Conservation (phyloP, 73 alveolate genomes). For the Uronychia setigera region DNA sequence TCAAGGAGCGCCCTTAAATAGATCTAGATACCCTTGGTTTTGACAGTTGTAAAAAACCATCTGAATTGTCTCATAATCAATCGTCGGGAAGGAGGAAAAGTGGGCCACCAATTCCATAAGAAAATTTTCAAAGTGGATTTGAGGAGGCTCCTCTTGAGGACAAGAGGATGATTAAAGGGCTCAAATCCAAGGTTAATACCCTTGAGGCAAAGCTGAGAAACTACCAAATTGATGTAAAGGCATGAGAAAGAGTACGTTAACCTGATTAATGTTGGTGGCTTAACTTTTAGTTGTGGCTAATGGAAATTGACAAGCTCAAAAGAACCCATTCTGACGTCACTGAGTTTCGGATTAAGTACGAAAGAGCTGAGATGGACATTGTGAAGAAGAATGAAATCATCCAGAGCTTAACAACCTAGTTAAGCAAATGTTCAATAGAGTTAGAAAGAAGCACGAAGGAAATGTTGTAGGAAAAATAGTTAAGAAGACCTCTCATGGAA, state of each 20-base stretch:
- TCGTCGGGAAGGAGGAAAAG: too few relatives aligned
- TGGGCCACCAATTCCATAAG: neutral
- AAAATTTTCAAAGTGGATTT: neutral
- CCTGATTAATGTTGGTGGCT: neutral
- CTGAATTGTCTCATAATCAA: too few relatives aligned
- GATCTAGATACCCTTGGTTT: neutral
- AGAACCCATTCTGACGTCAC: neutral
- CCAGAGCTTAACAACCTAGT: neutral
- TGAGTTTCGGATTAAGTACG: neutral
- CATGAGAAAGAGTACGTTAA: neutral
- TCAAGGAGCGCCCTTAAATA: neutral
- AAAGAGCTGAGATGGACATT: neutral
- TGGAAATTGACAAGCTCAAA: neutral
- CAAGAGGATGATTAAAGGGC: neutral
- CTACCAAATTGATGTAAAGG: neutral
- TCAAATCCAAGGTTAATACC: neutral
- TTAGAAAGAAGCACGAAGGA: neutral
- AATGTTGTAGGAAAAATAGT: neutral
- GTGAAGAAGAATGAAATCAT: neutral
- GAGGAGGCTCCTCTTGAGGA: conserved; percentile 1
- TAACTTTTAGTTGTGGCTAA: neutral
- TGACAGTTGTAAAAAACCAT: too few relatives aligned
- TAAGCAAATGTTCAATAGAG: neutral
- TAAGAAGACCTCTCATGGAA: neutral
- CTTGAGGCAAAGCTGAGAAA: neutral